Evolutionary conservation across 2,329 filamentous ascomycete genomes (phyloP).

Genomic region (Cladosporium velox): DNA sequence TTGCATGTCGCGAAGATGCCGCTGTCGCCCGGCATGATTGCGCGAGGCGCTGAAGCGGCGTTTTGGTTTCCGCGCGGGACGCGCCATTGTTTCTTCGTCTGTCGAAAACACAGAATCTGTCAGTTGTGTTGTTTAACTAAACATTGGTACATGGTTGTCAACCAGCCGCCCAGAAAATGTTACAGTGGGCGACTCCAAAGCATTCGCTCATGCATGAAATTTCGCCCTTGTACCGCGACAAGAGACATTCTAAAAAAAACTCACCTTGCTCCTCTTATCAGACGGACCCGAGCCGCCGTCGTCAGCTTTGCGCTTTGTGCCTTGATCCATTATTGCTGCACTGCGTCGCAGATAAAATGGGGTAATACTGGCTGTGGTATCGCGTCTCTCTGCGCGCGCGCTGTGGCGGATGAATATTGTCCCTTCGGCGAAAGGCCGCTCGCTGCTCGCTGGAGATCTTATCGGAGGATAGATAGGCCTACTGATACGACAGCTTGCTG

Average conservation of each 20-base stretch:
- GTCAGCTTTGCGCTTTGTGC: conserved; percentile 42
- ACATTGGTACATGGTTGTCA: too few relatives aligned
- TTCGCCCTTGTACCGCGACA: background rate
- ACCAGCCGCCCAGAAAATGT: too few relatives aligned
- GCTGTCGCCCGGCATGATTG: conserved; percentile 66
- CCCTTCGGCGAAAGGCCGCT: background rate
- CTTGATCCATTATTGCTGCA: conserved; percentile 24
- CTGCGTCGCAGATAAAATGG: background rate
- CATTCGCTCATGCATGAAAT: background rate
- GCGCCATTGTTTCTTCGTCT: conserved; percentile 50
- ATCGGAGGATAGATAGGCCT: conserved; percentile 20
- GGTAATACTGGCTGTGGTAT: background rate
- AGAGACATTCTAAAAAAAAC: conserved; percentile 13
- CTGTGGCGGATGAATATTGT: background rate
- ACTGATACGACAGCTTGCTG: background rate
- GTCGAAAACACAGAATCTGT: conserved; percentile 24
- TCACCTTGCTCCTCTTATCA: conserved; percentile 44
- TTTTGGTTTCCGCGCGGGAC: conserved; percentile 35
- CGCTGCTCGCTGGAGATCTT: conserved; percentile 1
- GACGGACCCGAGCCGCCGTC: conserved; percentile 30
- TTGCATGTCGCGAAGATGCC: conserved; percentile 80
- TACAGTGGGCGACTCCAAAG: background rate
- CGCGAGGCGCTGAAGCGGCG: conserved; percentile 30
- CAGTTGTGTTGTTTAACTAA: too few relatives aligned
- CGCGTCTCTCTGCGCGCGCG: background rate